Evolutionary conservation across 2,329 filamentous ascomycete genomes (phyloP).

Genomic region (Verticillium nubilum): DNA sequence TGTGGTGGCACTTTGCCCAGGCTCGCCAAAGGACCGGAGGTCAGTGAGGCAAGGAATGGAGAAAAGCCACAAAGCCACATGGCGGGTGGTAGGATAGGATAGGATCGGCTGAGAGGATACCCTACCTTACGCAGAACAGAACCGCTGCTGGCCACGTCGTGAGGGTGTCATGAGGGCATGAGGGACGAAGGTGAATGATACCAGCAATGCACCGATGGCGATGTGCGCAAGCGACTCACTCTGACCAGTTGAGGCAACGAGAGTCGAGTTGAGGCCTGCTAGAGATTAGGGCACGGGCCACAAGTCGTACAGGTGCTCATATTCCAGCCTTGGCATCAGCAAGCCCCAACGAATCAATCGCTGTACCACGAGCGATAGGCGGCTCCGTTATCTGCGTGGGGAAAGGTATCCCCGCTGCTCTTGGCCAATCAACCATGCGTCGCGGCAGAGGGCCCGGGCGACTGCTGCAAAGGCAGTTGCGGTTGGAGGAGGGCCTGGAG

Average conservation of each 20-base stretch:
- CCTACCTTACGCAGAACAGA: not conserved
- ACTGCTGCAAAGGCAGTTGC: not conserved
- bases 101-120: not conserved
- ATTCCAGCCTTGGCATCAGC: not conserved
- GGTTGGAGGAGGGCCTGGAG: too few species aligned
- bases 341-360: not conserved
- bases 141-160: not conserved
- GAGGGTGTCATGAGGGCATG: not conserved
- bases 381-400: slow-evolving; percentile 2
- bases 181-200: not conserved
- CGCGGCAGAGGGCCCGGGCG: not conserved
- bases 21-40: not conserved
- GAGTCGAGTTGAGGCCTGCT: not conserved
- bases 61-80: not conserved
- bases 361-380: not conserved
- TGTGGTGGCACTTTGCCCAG: not conserved
- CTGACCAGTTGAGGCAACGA: too few species aligned
- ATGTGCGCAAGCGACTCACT: not conserved
- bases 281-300: not conserved
- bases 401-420: not conserved
- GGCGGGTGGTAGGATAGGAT: not conserved
- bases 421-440: not conserved
- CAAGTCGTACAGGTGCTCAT: not conserved
- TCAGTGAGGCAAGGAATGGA: not conserved
- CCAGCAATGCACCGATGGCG: not conserved